These are phyloP conservation scores for Kwoniella newhampshirensis DNA, from an alignment of 768 basidiomycete genomes.

Conservation along the genomic window DNA sequence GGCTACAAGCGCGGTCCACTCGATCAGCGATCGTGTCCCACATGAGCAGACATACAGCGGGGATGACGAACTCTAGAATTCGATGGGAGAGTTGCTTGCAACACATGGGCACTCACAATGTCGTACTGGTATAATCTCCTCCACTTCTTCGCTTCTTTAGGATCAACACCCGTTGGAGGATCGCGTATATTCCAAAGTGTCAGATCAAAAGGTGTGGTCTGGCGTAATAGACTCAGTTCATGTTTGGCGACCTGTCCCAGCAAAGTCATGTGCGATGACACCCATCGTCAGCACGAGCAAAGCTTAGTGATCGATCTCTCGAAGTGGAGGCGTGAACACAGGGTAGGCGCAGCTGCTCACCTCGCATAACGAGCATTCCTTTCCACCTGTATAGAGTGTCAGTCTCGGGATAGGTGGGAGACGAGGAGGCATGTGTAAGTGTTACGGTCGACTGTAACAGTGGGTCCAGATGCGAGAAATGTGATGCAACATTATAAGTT, in stretches of 20 bases:
- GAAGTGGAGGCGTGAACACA: neutral
- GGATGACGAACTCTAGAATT: too few relatives aligned
- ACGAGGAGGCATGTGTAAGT: slow-evolving; percentile 36
- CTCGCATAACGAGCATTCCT: slow-evolving; percentile 53
- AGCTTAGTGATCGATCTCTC: too few relatives aligned
- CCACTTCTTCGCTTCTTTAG: slow-evolving; percentile 44
- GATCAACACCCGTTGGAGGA: slow-evolving; percentile 38
- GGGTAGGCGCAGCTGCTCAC: slow-evolving; percentile 18
- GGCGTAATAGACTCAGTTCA: slow-evolving; percentile 40
- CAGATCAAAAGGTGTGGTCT: slow-evolving; percentile 44
- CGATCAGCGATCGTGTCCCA: neutral
- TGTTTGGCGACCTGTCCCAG: slow-evolving; percentile 42
- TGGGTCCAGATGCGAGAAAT: too few relatives aligned
- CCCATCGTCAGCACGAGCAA: too few relatives aligned
- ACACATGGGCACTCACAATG: slow-evolving; percentile 42
- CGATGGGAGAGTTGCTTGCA: too few relatives aligned
- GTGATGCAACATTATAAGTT: too few relatives aligned
- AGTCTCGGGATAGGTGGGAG: slow-evolving; percentile 36
- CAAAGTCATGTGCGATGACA: neutral
- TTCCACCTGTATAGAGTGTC: slow-evolving; percentile 52
- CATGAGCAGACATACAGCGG: neutral
- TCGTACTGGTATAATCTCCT: slow-evolving; percentile 50
- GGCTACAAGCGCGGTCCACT: slow-evolving; percentile 33
- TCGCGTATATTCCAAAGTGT: slow-evolving; percentile 47
- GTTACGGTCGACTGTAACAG: too few relatives aligned